These are phyloP conservation scores for Eucalyptus viminalis DNA, from an alignment of 345 rosid species.

Conservation along the genomic window DNA sequence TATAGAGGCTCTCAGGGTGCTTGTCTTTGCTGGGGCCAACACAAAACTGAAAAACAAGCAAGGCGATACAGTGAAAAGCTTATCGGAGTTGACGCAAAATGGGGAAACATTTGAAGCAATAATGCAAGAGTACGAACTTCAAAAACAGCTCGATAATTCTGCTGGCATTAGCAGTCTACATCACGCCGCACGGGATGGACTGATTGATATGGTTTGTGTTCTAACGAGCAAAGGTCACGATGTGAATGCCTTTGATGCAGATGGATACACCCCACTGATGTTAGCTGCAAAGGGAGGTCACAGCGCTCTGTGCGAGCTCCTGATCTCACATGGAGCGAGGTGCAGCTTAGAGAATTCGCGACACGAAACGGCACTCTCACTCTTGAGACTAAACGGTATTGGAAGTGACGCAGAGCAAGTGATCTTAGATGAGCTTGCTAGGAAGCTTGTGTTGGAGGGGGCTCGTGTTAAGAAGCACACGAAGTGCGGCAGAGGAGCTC, in stretches of 20 bases:
- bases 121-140: slow-evolving; percentile 27
- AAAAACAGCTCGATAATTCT: slow-evolving; percentile 5
- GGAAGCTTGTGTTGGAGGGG: slow-evolving; percentile 31
- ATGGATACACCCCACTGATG: slow-evolving; percentile 51
- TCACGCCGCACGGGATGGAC: slow-evolving; percentile 36
- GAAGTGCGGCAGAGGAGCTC: slow-evolving; percentile 42
- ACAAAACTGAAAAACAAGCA: slow-evolving; percentile 21
- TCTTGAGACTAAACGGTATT: slow-evolving; percentile 6
- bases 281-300: slow-evolving; percentile 48
- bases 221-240: slow-evolving; percentile 19
- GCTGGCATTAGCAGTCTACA: slow-evolving; percentile 36
- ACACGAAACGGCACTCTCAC: slow-evolving; percentile 39
- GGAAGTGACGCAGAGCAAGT: slow-evolving; percentile 12
- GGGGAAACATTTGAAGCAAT: slow-evolving; percentile 18
- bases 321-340: slow-evolving; percentile 29
- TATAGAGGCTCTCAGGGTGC: slow-evolving; percentile 27
- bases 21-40: slow-evolving; percentile 42
- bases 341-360: slow-evolving; percentile 17
- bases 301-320: slow-evolving; percentile 16
- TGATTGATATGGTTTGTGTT: slow-evolving; percentile 14
- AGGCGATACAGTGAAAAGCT: slow-evolving; percentile 25
- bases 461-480: slow-evolving; percentile 38
- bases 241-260: slow-evolving; percentile 33
- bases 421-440: slow-evolving; percentile 40
- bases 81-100: slow-evolving; percentile 8